Evolutionary conservation across 1,284 basidiomycete species (phyloP), one percentile per base, ranked within the genome.

Genomic region (Sphaerobolus stellatus): DNA sequence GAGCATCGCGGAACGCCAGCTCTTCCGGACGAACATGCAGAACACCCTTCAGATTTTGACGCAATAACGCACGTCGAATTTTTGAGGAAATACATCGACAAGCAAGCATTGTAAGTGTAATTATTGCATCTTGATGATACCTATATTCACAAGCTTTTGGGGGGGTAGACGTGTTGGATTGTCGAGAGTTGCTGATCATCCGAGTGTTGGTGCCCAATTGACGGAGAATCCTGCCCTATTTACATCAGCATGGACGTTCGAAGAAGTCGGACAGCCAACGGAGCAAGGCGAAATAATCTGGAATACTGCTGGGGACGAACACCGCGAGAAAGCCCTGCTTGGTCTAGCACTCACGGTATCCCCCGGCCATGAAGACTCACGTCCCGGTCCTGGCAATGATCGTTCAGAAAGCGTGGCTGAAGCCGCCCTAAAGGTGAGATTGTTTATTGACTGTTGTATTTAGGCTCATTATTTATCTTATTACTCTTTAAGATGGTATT

Each of bases 71-170:
- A 95, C 61, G 68, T 96, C 33, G 82, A 86, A 58, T 93, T 92
- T 65, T 75, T 97, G 50, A 80, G 94, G 34, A 77, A 78, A 13
- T 78, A 89, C 61, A 77, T 97, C 43, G 90, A 96, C 69, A 96
- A 95, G 72, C 85, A 83, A 65, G 82, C 87, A 1, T 64, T 94
- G 91, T 94, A 65, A 70, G 91, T 80, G 3, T 36, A 30, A 16
- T 44, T 28, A 14, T 29, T 22, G 29, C 1, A 52, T 1, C n/a
- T n/a, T n/a, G n/a, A n/a, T n/a, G n/a, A n/a, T n/a, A n/a, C n/a
- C n/a, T n/a, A n/a, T n/a, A n/a, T n/a, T n/a, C n/a, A n/a, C n/a
- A n/a, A n/a, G n/a, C 36, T 25, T 4, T 36, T 18, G 22, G 29
- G 20, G 8, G 24, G 13, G 16, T 41, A 54, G 44, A 27, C 47